These are phyloP conservation scores for Angomonas ambiguus DNA, from an alignment of 208 protist genomes.

Conservation along the genomic window DNA sequence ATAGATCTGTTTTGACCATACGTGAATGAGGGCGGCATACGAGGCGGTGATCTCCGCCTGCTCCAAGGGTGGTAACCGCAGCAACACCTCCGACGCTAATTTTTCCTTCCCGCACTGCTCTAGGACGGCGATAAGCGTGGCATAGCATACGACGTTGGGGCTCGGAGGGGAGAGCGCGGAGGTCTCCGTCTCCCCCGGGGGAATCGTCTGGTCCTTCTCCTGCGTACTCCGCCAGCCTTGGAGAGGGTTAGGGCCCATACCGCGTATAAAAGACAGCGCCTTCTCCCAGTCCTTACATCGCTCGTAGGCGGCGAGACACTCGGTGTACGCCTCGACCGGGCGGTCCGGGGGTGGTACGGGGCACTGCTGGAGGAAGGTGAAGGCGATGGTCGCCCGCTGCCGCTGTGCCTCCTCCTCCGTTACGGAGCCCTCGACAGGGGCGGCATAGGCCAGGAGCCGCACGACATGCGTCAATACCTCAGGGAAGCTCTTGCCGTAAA, in stretches of 20 bases:
- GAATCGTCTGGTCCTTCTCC: slow-evolving; percentile 7
- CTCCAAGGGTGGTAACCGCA: slow-evolving; percentile 58
- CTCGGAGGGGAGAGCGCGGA: slow-evolving; percentile 24
- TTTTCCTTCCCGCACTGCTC: slow-evolving; percentile 70
- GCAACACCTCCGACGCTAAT: slow-evolving; percentile 52
- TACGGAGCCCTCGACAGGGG: not conserved
- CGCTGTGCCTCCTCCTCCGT: not conserved
- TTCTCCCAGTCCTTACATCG: slow-evolving; percentile 55
- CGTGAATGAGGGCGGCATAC: slow-evolving; percentile 80
- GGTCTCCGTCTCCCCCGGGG: not conserved
- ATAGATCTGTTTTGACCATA: slow-evolving; percentile 76
- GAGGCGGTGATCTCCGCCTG: slow-evolving; percentile 81
- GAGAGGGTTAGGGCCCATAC: slow-evolving; percentile 78
- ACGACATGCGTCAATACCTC: not conserved
- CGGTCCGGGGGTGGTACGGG: slow-evolving; percentile 21
- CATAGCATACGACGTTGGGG: slow-evolving; percentile 81
- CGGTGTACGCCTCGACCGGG: slow-evolving; percentile 73
- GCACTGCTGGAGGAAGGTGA: slow-evolving; percentile 33
- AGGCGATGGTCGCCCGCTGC: slow-evolving; percentile 29
- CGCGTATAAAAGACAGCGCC: slow-evolving; percentile 51
- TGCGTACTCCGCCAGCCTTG: slow-evolving; percentile 23
- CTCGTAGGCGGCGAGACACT: slow-evolving; percentile 58
- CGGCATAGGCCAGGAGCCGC: not conserved
- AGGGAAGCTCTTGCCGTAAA: slow-evolving; percentile 7
- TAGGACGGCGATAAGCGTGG: slow-evolving; percentile 77